These are phyloP conservation scores for Amphichorda felina DNA, from an alignment of 2,329 filamentous ascomycete genomes.

Conservation along the genomic window DNA sequence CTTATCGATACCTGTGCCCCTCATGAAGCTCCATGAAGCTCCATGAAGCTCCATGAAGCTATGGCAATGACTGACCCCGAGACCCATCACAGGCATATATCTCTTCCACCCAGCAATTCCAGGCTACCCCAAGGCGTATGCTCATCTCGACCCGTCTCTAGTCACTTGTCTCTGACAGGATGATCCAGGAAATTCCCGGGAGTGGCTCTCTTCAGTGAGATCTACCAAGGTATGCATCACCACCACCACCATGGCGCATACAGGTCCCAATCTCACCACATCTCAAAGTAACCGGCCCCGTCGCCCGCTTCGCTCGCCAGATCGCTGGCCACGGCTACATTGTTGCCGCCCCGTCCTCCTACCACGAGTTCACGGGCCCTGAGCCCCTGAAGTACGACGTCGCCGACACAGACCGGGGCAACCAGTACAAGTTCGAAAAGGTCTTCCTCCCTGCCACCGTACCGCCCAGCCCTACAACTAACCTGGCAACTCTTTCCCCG, in stretches of 20 bases:
- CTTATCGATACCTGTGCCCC: constrained; percentile 3
- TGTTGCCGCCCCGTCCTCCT: constrained; percentile 78
- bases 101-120: constrained; percentile 78
- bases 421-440: constrained; percentile 76
- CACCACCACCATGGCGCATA: not conserved
- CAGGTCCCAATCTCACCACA: not conserved
- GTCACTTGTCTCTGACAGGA: not conserved
- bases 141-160: not conserved
- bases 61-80: too few relatives aligned
- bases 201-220: constrained; percentile 83
- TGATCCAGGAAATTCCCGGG: constrained; percentile 59
- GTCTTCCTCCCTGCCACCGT: constrained; percentile 18
- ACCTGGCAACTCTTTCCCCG: too few relatives aligned
- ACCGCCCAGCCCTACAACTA: not conserved
- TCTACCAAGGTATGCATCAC: constrained; percentile 66
- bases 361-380: constrained; percentile 85
- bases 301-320: constrained; percentile 79
- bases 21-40: too few relatives aligned
- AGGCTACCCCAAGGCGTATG: constrained; percentile 74
- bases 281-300: constrained; percentile 71
- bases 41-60: too few relatives aligned
- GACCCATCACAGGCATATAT: constrained; percentile 91
- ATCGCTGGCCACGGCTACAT: constrained; percentile 92
- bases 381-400: constrained; percentile 77
- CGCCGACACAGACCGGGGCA: constrained; percentile 78